Base-by-base conservation (phyloP, 2,329 filamentous ascomycete species). In the Fusarium metavorans region DNA sequence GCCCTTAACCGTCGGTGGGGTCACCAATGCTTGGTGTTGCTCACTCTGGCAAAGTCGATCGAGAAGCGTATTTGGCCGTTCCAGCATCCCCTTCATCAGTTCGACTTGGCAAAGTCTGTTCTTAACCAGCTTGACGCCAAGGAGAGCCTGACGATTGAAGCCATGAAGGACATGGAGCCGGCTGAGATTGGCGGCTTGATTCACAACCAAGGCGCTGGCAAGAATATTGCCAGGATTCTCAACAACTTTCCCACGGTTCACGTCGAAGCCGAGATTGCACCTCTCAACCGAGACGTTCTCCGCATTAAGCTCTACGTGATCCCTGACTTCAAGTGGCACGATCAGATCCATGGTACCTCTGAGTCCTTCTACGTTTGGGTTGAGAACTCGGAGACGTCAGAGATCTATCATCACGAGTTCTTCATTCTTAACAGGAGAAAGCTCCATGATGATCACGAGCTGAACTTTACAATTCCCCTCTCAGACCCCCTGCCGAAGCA, bases 281-380 rank as follows among this genome's bases (percentile, higher is more conserved):
- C 97, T 2, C 86, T 99, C 37, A 99, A 99, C 79, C 90, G 97
- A 56, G 95, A 99, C 80, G 96, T 99, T 1, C 87, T 99, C 71
- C 91, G 96, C n/a, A 95, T 99, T 79, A 93, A 93, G 79, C 89
- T 99, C 0, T 94, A 88, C 77, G 88, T 99, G 20, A 94, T 92
- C 2, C 95, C 97, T 0, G 95, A 98, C 61, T 99, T 99, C 80
- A 88, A 88, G 41, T 99, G 97, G 97, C 97, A 98, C 77, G 96
- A 98, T 76, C 92, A 94, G 56, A 90, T 98, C 68, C 95, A 99
- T 80, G 97, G 97, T 20, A 95, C 92, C 4, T 98, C 96, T 0
- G 97, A 99, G 80, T 96, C 96, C 5, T 99, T 97, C 84, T 99
- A 97, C 90, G 93, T 99, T 67, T 99, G 97, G 97, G 96, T 99